Percentiles rank a stretch among this genome's conserved stretches.
These are phyloP conservation scores for Pseudonitzschia multiseries DNA, from an alignment of 108 stramenopile genomes.

Conservation along the genomic window DNA sequence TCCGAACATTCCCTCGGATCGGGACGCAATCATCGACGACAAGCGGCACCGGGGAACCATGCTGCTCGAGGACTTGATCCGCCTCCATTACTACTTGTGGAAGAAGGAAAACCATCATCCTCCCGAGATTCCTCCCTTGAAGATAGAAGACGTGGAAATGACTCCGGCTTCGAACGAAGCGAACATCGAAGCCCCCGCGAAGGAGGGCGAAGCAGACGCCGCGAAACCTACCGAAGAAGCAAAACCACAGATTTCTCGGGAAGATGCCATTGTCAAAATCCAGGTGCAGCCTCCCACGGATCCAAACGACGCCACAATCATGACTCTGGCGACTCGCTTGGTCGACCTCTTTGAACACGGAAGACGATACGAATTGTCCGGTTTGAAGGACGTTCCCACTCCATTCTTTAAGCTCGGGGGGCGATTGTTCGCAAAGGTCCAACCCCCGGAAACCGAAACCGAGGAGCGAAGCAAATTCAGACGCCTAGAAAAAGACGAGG, in stretches of 20 bases:
- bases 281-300: not conserved
- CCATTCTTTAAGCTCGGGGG: conserved; percentile 41
- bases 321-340: conserved; percentile 25
- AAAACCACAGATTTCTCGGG: not conserved
- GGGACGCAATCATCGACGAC: conserved; percentile 32
- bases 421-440: conserved; percentile 25
- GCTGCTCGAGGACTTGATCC: conserved; percentile 37
- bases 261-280: not conserved
- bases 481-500: conserved; percentile 23
- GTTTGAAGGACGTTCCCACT: conserved; percentile 47
- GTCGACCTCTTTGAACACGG: conserved; percentile 29
- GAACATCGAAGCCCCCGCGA: not conserved
- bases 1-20: conserved; percentile 20
- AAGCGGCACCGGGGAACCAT: conserved; percentile 29
- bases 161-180: not conserved
- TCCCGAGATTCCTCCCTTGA: not conserved
- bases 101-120: conserved; percentile 18
- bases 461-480: not conserved
- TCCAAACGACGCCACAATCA: conserved; percentile 25
- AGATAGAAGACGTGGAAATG: not conserved
- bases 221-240: not conserved
- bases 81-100: conserved; percentile 33
- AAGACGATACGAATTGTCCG: conserved; percentile 36
- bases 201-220: not conserved
- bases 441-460: not conserved